Evolutionary conservation across 805 yeast genomes (phyloP), one percentile per base, ranked within the genome.

Genomic region (Cyberlindnera nakhonratchasimensis): DNA sequence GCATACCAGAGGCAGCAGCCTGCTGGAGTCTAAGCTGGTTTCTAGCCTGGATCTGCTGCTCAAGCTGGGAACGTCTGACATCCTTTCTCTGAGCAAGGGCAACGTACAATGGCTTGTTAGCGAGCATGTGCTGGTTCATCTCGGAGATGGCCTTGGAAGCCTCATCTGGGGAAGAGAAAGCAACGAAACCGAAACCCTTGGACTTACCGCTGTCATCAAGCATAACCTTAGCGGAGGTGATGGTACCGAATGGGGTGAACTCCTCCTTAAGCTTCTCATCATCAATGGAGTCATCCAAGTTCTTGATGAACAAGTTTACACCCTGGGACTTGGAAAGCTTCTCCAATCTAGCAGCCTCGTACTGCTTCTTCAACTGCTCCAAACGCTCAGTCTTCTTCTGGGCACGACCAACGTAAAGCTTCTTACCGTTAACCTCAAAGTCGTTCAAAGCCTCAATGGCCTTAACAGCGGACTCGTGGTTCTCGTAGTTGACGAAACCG

Each of bases 21-120:
- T 89, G 96, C 77, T 91, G 98, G 79, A 89, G 78, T 79, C 97
- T 87, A 84, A 90, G 80, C 74, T 91, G 97, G 80, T 87, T 88
- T 77, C 96, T 87, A 55, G 96, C 97, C 70, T 86, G 95, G 65
- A 89, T 86, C 74, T 93, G 98, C 75, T 93, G 98, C 69, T 88
- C 91, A 67, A 93, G 77, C 76, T 93, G 98, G 59, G 87, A 79
- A 67, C 96, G 85, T 80, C 99, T 89, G 45, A 88, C 96, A 59
- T 91, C 99, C 75, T 88, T 91, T 71, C 96, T 86, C 80, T 93
- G 99, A 58, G 99, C 99, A 64, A 93, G 81, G 48, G 97, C 96
- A 71, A 93, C 99, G 68, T 91, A 93, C 65, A 93, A 77, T 61
- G 98, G 99, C 79, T 93, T 93, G 66, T 90, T 88, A 58, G 80